Percentiles rank a stretch among this genome's conserved stretches.
Conservation (phyloP, 805 yeast genomes). For the Candida piceae region DNA sequence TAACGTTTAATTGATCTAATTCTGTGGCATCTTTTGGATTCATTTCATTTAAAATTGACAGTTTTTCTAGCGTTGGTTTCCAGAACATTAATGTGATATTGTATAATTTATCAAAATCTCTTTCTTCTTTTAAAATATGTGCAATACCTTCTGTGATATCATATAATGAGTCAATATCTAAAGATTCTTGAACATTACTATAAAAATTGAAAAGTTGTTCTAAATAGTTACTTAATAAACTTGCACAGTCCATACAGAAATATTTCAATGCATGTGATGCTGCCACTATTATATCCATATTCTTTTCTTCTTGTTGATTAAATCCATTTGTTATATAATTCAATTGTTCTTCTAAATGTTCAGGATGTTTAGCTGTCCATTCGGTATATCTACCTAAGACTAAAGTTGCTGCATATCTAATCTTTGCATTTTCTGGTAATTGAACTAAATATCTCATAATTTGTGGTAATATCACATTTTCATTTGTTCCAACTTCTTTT, state of each 20-base stretch:
- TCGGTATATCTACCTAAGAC: conserved; percentile 94
- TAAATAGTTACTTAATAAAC: conserved; percentile 55
- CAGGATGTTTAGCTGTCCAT: neutral
- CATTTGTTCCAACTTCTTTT: conserved; percentile 69
- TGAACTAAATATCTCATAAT: conserved; percentile 64
- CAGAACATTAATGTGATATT: conserved; percentile 58
- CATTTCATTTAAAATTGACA: conserved; percentile 23
- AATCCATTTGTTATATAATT: conserved; percentile 81
- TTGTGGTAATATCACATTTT: conserved; percentile 63
- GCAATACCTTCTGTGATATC: conserved; percentile 90
- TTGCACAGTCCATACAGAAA: conserved; percentile 87
- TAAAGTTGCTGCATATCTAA: conserved; percentile 88
- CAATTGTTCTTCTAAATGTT: conserved; percentile 41
- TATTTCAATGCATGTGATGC: conserved; percentile 92
- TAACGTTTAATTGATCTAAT: conserved; percentile 34
- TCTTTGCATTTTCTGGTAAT: conserved; percentile 79
- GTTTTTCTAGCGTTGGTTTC: conserved; percentile 53
- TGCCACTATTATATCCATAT: conserved; percentile 61
- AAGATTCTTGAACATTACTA: conserved; percentile 43
- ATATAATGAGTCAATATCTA: conserved; percentile 65
- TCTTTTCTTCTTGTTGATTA: conserved; percentile 26
- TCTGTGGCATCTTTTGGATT: conserved; percentile 10
- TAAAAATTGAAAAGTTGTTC: conserved; percentile 76
- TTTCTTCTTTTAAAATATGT: conserved; percentile 65
- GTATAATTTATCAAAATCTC: conserved; percentile 43